Conservation (phyloP, 1,284 basidiomycete species). For the Leccinum variabile region DNA sequence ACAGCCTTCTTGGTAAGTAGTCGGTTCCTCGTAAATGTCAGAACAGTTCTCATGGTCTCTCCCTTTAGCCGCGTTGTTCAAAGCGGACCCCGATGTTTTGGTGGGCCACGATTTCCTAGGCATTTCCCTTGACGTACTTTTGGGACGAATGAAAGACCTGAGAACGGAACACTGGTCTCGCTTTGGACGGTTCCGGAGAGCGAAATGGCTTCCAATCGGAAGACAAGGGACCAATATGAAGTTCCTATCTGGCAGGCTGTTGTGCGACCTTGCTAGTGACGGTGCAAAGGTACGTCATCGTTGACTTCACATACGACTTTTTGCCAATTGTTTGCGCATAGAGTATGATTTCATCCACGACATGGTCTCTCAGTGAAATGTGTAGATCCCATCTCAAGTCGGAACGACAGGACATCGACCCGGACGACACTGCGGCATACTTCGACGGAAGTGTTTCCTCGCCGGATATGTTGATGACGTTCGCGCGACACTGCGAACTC, state of each 20-base stretch:
- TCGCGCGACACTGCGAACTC: constrained; percentile 89
- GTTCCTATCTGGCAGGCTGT: constrained; percentile 83
- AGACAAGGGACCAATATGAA: constrained; percentile 84
- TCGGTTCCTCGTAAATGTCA: neutral
- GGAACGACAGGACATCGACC: constrained; percentile 90
- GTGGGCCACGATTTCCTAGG: constrained; percentile 95
- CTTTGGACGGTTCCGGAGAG: constrained; percentile 88
- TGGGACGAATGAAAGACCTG: constrained; percentile 89
- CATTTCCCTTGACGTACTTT: constrained; percentile 70
- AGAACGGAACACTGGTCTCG: constrained; percentile 93
- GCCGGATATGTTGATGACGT: constrained; percentile 82
- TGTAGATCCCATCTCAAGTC: constrained; percentile 86
- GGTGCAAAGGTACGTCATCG: constrained; percentile 75
- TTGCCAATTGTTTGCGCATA: constrained; percentile 32
- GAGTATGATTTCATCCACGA: constrained; percentile 94
- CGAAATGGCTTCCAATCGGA: constrained; percentile 80
- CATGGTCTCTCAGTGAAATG: constrained; percentile 99
- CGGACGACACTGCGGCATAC: constrained; percentile 90
- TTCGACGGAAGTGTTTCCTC: constrained; percentile 83
- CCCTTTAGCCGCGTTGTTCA: constrained; percentile 71
- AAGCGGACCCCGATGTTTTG: constrained; percentile 92
- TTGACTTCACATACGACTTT: neutral
- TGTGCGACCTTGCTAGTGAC: constrained; percentile 93
- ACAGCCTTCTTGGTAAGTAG: constrained; percentile 69
- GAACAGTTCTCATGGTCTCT: neutral